phyloP scores from a whole-genome alignment of 805 yeast genomes.

The Suhomyces pyralidae region DNA sequence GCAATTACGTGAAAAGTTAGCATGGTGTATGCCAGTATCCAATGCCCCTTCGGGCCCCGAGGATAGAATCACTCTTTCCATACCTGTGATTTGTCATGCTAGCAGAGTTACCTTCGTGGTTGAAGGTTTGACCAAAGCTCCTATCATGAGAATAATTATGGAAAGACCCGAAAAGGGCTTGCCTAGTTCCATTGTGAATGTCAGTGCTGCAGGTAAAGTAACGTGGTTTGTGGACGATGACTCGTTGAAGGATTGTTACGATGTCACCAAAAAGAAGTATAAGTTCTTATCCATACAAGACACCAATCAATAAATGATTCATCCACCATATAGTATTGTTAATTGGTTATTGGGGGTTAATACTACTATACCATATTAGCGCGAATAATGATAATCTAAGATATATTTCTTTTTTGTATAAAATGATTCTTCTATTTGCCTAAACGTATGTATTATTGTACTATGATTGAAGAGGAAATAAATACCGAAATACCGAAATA shows the following conservation, averaged over 20 bases:
- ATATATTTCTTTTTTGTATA: not conserved
- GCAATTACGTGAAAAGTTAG: constrained; percentile 80
- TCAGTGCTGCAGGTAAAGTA: constrained; percentile 94
- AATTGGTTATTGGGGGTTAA: not conserved
- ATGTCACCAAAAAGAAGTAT: constrained; percentile 66
- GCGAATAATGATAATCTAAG: not conserved
- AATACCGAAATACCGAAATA: too few relatives aligned
- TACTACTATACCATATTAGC: not conserved
- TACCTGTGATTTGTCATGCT: constrained; percentile 93
- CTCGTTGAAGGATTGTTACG: constrained; percentile 76
- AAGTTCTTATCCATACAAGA: constrained; percentile 45
- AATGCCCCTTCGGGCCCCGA: constrained; percentile 89
- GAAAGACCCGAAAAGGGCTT: constrained; percentile 96
- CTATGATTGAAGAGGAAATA: not conserved
- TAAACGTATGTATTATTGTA: not conserved
- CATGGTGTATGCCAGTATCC: constrained; percentile 93
- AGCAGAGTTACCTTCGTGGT: constrained; percentile 92
- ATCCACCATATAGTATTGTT: not conserved
- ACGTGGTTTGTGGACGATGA: constrained; percentile 97
- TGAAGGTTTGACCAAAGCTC: constrained; percentile 94
- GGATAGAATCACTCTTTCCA: constrained; percentile 81
- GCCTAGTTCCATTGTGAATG: constrained; percentile 91
- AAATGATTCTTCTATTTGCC: not conserved
- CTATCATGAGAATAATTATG: constrained; percentile 84
- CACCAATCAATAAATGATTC: not conserved